Evolutionary conservation across 2,329 filamentous ascomycete species (phyloP).

Genomic region (Calonectria pseudoturangicola): DNA sequence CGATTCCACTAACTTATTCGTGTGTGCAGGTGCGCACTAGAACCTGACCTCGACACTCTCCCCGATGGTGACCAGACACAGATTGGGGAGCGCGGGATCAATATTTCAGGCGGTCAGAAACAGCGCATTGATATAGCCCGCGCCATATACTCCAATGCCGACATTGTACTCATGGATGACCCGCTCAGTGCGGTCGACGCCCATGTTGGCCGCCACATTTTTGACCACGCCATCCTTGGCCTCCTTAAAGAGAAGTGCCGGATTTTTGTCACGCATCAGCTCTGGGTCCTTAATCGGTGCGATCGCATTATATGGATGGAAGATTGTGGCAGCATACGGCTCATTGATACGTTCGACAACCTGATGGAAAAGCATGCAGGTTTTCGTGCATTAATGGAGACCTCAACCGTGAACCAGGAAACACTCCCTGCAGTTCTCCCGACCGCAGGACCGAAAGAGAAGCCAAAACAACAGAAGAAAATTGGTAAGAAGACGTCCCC

Average conservation of each 20-base stretch:
- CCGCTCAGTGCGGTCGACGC: constrained; percentile 81
- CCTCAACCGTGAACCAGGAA: constrained; percentile 82
- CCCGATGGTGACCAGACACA: constrained; percentile 91
- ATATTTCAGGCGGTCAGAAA: constrained; percentile 95
- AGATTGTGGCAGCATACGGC: constrained; percentile 83
- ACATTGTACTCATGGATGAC: constrained; percentile 82
- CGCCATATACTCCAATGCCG: constrained; percentile 81
- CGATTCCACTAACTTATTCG: constrained; percentile 31
- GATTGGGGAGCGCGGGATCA: constrained; percentile 96
- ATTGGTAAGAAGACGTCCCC: constrained; percentile 69
- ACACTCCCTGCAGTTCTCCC: constrained; percentile 43
- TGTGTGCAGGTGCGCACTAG: constrained; percentile 80
- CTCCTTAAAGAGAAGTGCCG: constrained; percentile 91
- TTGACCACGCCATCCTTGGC: constrained; percentile 94
- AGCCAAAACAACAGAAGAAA: constrained; percentile 79
- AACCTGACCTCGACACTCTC: constrained; percentile 91
- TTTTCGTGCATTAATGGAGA: constrained; percentile 90
- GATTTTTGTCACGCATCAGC: constrained; percentile 93
- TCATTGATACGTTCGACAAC: constrained; percentile 91
- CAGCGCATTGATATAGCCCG: constrained; percentile 96
- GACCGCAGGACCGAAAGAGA: constrained; percentile 61
- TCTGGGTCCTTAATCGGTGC: constrained; percentile 92
- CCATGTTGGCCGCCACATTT: constrained; percentile 84
- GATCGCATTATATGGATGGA: constrained; percentile 97
- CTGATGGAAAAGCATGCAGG: constrained; percentile 85